Conservation (phyloP, 352 stramenopile species). For the Globisporangium emineosum region DNA sequence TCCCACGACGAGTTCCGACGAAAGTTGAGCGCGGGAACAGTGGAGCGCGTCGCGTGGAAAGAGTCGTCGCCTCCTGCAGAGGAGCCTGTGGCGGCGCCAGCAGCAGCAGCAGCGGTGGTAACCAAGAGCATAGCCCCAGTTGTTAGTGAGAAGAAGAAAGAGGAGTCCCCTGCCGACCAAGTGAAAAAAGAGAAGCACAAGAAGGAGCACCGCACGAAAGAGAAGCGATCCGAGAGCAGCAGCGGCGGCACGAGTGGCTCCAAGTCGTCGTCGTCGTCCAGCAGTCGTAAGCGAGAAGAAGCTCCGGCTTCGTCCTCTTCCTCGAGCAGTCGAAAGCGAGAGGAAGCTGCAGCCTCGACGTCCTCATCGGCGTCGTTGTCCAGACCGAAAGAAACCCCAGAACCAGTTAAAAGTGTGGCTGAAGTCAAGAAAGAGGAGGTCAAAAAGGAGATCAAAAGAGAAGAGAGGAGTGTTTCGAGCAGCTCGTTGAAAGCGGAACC, state of each 20-base stretch:
- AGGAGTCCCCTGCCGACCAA: constrained; percentile 13
- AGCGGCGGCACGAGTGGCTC: not conserved
- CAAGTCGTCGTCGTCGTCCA: constrained; percentile 7
- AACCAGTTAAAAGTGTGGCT: not conserved
- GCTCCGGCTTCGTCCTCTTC: not conserved
- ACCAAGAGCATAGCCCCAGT: constrained; percentile 17
- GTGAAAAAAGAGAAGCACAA: constrained; percentile 27
- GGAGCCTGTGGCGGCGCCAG: constrained; percentile 12
- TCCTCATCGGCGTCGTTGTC: constrained; percentile 3
- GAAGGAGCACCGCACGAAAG: constrained; percentile 15
- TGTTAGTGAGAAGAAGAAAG: constrained; percentile 14
- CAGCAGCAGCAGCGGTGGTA: constrained; percentile 1
- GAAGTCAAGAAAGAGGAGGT: constrained; percentile 16
- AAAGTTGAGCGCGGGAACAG: constrained; percentile 51
- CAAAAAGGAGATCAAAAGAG: constrained; percentile 8
- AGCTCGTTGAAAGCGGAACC: constrained; percentile 10
- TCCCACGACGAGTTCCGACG: constrained; percentile 69
- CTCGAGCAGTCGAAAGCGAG: not conserved
- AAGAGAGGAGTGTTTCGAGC: constrained; percentile 9
- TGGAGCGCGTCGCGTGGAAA: constrained; percentile 81
- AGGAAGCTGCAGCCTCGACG: constrained; percentile 1
- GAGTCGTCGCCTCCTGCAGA: constrained; percentile 31
- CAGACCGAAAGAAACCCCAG: not conserved
- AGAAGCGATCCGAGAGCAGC: constrained; percentile 15
- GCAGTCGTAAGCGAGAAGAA: constrained; percentile 6